Conservation (phyloP, 2,329 filamentous ascomycete species). For the Lachnellula hyalina region DNA sequence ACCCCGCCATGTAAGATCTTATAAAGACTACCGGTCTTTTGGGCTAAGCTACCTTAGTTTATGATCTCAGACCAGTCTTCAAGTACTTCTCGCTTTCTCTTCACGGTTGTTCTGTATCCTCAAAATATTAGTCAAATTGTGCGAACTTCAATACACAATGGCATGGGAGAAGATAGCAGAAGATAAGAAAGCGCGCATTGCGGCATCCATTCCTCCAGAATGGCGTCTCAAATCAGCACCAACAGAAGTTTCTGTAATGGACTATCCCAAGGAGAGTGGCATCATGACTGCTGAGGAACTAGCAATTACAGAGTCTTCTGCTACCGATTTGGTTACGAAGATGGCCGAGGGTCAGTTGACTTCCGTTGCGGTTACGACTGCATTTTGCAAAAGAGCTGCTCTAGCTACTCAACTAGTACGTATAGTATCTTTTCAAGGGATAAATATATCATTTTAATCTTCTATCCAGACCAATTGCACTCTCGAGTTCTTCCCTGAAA, state of each 20-base stretch:
- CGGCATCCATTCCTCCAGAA: constrained; percentile 20
- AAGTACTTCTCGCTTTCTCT: not conserved
- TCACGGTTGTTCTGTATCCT: not conserved
- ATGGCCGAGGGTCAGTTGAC: constrained; percentile 22
- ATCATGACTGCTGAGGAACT: constrained; percentile 24
- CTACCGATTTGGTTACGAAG: constrained; percentile 21
- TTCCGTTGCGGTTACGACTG: constrained; percentile 36
- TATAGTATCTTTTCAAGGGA: not conserved
- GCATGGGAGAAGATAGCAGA: constrained; percentile 18
- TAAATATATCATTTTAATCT: not conserved
- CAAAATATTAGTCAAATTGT: not conserved
- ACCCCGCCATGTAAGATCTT: not conserved
- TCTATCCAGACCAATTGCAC: constrained; percentile 30
- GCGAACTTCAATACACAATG: constrained; percentile 5
- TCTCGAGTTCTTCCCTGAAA: constrained; percentile 43
- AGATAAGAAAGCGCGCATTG: constrained; percentile 21
- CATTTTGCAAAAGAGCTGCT: constrained; percentile 45
- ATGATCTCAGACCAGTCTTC: too few species aligned
- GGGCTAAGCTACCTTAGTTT: too few species aligned
- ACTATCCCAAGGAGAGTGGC: constrained; percentile 19
- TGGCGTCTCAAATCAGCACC: constrained; percentile 19
- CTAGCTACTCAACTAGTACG: constrained; percentile 40
- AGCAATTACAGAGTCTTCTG: constrained; percentile 25
- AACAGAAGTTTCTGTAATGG: constrained; percentile 18
- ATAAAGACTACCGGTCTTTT: not conserved